A percentile compares a stretch with the other conserved stretches of the same genome.
Conservation (phyloP, 2,329 filamentous ascomycete genomes). For the Xylariaceae sp. region DNA sequence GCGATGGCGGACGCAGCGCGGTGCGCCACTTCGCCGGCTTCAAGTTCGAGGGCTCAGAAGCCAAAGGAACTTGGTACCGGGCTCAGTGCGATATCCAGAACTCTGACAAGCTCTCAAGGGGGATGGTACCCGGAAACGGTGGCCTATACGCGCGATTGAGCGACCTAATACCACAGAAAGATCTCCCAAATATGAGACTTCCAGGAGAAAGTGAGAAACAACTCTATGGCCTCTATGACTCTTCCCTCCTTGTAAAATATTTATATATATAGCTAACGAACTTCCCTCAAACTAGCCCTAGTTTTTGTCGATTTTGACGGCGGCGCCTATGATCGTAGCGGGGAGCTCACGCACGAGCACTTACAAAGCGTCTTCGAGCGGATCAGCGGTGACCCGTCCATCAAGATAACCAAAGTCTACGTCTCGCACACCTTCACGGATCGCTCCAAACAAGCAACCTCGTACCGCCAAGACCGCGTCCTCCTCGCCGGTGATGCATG, state of each 20-base stretch:
- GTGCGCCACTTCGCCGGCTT: constrained; percentile 37
- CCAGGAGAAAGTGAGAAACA: no score
- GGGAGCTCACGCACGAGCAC: constrained; percentile 18
- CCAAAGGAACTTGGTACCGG: constrained; percentile 35
- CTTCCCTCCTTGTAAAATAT: no score
- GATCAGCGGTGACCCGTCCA: constrained; percentile 14
- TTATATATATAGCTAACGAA: no score
- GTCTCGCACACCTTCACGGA: constrained; percentile 27
- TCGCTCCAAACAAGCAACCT: constrained; percentile 19
- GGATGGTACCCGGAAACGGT: constrained; percentile 22
- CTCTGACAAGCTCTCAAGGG: constrained; percentile 24
- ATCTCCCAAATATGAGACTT: no score
- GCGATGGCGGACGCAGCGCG: constrained; percentile 39
- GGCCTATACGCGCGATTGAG: constrained; percentile 27
- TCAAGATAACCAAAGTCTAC: constrained; percentile 20
- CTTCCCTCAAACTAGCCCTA: background rate
- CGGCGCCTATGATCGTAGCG: constrained; percentile 18
- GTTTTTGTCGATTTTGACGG: constrained; percentile 19
- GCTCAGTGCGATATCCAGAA: constrained; percentile 33
- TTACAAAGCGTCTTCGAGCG: constrained; percentile 18
- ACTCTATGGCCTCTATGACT: no score
- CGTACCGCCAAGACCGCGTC: constrained; percentile 41
- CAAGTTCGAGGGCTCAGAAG: constrained; percentile 34
- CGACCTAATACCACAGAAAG: no score
- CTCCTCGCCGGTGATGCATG: constrained; percentile 56